These are phyloP conservation scores for Orbilia javanica DNA, from an alignment of 2,329 filamentous ascomycete genomes.

Conservation along the genomic window DNA sequence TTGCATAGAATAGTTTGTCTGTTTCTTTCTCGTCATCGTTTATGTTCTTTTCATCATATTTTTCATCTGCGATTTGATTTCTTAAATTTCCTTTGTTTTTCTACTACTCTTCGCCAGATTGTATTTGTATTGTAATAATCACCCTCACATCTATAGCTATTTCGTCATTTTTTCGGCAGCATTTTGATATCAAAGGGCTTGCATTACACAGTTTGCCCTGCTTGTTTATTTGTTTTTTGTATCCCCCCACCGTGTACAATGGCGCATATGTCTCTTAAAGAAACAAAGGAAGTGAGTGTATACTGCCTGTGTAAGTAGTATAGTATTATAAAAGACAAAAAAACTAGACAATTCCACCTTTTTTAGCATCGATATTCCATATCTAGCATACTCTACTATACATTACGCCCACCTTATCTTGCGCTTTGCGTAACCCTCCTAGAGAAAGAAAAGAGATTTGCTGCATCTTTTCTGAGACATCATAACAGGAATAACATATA, in stretches of 20 bases:
- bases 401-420: not conserved
- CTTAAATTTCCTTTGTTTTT: slow-evolving; percentile 9
- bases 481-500: not conserved
- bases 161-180: slow-evolving; percentile 7
- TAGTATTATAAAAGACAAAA: not conserved
- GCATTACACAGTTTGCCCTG: slow-evolving; percentile 17
- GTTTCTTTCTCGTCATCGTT: not conserved
- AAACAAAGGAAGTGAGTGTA: not conserved
- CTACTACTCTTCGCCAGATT: slow-evolving; percentile 5
- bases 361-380: not conserved
- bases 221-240: slow-evolving; percentile 58
- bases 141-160: slow-evolving; percentile 19
- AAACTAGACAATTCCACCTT: not conserved
- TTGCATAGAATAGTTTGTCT: slow-evolving; percentile 55
- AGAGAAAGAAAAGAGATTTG: not conserved
- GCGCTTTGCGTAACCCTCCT: not conserved
- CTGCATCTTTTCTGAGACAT: not conserved
- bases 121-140: slow-evolving; percentile 25
- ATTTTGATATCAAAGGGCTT: not conserved
- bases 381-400: not conserved
- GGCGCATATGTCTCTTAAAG: not conserved
- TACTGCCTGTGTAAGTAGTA: not conserved
- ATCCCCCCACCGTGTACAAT: not conserved
- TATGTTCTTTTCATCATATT: not conserved
- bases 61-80: not conserved